Base-by-base conservation (phyloP, 2,329 filamentous ascomycete species). In the Exophiala sideris region DNA sequence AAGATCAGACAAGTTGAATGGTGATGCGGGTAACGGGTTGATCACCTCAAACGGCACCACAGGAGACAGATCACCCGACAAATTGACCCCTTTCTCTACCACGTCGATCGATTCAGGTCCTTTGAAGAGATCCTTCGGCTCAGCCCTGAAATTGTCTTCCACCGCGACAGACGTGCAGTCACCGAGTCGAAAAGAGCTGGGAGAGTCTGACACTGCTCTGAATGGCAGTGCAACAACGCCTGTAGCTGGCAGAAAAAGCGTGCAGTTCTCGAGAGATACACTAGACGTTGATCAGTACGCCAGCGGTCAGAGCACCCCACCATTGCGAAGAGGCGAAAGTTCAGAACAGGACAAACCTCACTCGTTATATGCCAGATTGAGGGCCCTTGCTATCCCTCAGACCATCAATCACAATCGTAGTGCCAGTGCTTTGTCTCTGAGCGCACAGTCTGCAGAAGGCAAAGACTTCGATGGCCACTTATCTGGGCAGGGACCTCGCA, bases 351-450 rank as follows among this genome's bases (percentile, higher is more conserved):
- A 81, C 18, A 78, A 79, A 56, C 76, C 70, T 51, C 80, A 81
- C 18, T 86, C 86, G 20, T 79, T 95, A 60, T 89, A 95, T 71
- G 86, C 86, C 14, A 91, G 87, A 68, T 71, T 95, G 59, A 90
- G 88, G 67, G 86, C 88, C 3, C 74, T 95, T 51, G 83, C 88
- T 18, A 80, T 78, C 9, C 75, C 78, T 0, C 76, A 78, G 18
- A 64, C 73, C 8, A 71, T 79, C 54, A 71, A 74, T 14, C 79
- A 82, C 62, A 70, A 73, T 2, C 72, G 79, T 33, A 77, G 74
- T 34, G 65, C 73, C 20, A 83, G 79, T 60, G 75, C 70, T 8
- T 70, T 72, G 45, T 74, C 76, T 0, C 67, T 73, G 33, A 68
- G 69, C 39, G 66, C 63, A n/a, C 70, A 69, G 3, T 62, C 66